These are phyloP conservation scores for Hexamita inflata DNA, from an alignment of 208 protist genomes.

Conservation along the genomic window DNA sequence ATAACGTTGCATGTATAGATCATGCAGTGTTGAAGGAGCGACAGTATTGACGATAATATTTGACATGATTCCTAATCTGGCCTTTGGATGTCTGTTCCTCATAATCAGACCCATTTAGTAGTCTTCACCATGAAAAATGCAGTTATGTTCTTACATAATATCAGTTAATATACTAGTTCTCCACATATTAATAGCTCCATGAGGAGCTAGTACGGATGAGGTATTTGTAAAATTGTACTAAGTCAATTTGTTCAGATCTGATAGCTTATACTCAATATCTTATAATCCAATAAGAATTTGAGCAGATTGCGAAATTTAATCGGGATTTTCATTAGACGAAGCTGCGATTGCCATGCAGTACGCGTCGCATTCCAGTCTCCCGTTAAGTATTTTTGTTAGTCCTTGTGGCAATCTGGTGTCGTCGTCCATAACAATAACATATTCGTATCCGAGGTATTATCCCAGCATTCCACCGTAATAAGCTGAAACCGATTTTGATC, in stretches of 20 bases:
- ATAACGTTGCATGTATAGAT: conserved; percentile 7
- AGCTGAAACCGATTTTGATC: conserved; percentile 13
- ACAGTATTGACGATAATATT: conserved; percentile 13
- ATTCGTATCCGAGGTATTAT: conserved; percentile 23
- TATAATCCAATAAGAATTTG: not conserved
- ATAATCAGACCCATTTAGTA: conserved; percentile 31
- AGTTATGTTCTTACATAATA: conserved; percentile 30
- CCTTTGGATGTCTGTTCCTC: not conserved
- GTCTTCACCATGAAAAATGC: conserved; percentile 33
- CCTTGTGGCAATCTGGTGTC: conserved; percentile 12
- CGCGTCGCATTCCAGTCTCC: conserved; percentile 14
- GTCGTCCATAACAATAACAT: conserved; percentile 33
- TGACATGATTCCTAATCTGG: not conserved
- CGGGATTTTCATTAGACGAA: conserved; percentile 7
- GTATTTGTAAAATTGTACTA: not conserved
- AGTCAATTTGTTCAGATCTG: conserved; percentile 24
- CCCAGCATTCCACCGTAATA: conserved; percentile 22
- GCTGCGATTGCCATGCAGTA: conserved; percentile 31
- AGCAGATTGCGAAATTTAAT: not conserved
- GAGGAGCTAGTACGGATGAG: conserved; percentile 28
- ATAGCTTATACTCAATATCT: conserved; percentile 32
- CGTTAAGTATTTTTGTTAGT: not conserved
- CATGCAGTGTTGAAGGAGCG: conserved; percentile 17
- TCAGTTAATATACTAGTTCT: not conserved
- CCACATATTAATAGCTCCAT: conserved; percentile 34